Percentiles rank a stretch among this genome's conserved stretches.
These are phyloP conservation scores for Phytophthora syringae DNA, from an alignment of 352 stramenopile genomes.

Conservation along the genomic window DNA sequence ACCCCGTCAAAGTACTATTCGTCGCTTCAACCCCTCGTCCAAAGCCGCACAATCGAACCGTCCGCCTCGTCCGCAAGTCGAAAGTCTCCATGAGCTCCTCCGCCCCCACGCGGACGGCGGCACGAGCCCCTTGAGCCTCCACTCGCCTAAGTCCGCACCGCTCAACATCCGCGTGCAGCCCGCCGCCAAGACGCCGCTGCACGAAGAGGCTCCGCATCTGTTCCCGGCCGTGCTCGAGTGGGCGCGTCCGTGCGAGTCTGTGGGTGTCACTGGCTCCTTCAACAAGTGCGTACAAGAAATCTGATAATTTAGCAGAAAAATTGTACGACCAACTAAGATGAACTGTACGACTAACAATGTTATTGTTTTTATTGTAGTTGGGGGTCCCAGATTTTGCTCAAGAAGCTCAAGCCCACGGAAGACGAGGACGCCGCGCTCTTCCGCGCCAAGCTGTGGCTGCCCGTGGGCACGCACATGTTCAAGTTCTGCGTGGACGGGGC, in stretches of 20 bases:
- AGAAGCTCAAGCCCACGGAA: conserved; percentile 25
- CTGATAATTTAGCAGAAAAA: no score
- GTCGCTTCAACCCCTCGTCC: conserved; percentile 3
- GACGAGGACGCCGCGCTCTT: conserved; percentile 26
- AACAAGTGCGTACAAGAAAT: conserved; percentile 66
- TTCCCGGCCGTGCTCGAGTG: conserved; percentile 73
- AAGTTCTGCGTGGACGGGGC: conserved; percentile 82
- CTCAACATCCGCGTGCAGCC: conserved; percentile 9
- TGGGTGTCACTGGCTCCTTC: conserved; percentile 81
- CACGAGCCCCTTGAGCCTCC: conserved; percentile 13
- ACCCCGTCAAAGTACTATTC: no score
- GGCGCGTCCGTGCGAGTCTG: conserved; percentile 53
- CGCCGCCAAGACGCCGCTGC: conserved; percentile 22
- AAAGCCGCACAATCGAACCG: conserved; percentile 26
- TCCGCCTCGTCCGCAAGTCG: conserved; percentile 13
- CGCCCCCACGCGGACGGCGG: conserved; percentile 6
- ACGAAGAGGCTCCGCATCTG: conserved; percentile 55
- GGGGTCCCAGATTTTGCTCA: conserved; percentile 78
- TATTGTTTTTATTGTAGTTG: conserved; percentile 47
- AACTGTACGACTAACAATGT: no score
- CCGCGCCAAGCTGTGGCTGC: conserved; percentile 62
- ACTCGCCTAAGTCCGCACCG: neutral
- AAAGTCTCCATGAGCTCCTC: conserved; percentile 26
- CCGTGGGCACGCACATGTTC: conserved; percentile 75
- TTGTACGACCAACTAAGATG: no score